Percentiles rank a stretch among this genome's conserved stretches.
phyloP scores from a whole-genome alignment of 2,329 filamentous ascomycete species.

The Scopulariopsis brevicaulis region DNA sequence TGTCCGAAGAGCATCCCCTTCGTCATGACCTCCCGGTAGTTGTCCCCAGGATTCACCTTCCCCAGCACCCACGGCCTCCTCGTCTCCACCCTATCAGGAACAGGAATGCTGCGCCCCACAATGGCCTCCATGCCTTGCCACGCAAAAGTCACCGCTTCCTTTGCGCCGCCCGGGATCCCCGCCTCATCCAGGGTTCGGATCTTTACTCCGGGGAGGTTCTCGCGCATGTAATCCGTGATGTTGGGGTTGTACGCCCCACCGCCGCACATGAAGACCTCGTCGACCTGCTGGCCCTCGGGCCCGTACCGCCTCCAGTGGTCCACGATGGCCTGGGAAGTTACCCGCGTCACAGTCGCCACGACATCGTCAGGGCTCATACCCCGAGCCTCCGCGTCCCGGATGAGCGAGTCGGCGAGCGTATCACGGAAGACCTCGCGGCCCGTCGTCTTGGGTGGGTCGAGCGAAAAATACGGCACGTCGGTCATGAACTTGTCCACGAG shows the following conservation, averaged over 20 bases:
- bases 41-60: constrained; percentile 40
- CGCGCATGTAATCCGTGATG: constrained; percentile 39
- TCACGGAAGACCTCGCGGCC: constrained; percentile 49
- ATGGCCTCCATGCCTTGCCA: constrained; percentile 50
- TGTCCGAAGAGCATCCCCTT: constrained; percentile 39
- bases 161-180: constrained; percentile 43
- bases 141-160: constrained; percentile 43
- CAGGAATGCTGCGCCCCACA: constrained; percentile 40
- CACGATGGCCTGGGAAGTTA: constrained; percentile 47
- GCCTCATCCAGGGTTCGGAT: constrained; percentile 46
- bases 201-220: constrained; percentile 30
- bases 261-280: constrained; percentile 50
- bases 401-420: constrained; percentile 38
- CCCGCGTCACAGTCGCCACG: constrained; percentile 46
- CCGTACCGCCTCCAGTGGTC: constrained; percentile 32
- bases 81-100: constrained; percentile 40
- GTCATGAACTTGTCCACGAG: constrained; percentile 39
- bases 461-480: constrained; percentile 34
- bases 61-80: constrained; percentile 37
- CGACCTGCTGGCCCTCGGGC: constrained; percentile 21
- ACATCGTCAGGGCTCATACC: constrained; percentile 37
- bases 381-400: constrained; percentile 29
- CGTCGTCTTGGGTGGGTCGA: constrained; percentile 42
- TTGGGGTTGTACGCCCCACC: constrained; percentile 47
- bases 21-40: constrained; percentile 40